Conservation (phyloP, 2,329 filamentous ascomycete genomes). For the Arachnopeziza araneosa region DNA sequence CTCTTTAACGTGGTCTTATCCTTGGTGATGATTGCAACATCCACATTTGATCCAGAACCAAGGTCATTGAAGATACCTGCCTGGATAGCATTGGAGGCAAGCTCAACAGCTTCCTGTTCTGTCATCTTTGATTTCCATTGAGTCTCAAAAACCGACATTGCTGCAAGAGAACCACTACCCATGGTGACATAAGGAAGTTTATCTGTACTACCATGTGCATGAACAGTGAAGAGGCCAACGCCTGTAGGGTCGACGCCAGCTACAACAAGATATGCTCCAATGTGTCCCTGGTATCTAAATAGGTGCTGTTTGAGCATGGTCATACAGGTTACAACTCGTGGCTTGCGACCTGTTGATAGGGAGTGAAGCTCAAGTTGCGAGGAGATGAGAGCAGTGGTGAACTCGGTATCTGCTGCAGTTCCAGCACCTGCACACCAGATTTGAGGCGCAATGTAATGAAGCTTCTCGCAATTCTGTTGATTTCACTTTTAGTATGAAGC, state of each 20-base stretch:
- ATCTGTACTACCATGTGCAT: slow-evolving; percentile 96
- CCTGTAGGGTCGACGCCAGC: slow-evolving; percentile 96
- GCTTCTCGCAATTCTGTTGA: slow-evolving; percentile 92
- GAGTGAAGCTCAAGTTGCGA: slow-evolving; percentile 97
- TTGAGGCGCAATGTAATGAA: slow-evolving; percentile 96
- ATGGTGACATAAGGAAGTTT: slow-evolving; percentile 99
- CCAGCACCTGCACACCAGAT: slow-evolving; percentile 99
- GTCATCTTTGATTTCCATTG: slow-evolving; percentile 80
- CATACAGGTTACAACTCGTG: slow-evolving; percentile 98
- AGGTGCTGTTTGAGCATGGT: slow-evolving; percentile 99
- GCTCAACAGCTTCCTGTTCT: slow-evolving; percentile 73
- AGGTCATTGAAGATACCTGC: slow-evolving; percentile 99
- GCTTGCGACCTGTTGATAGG: slow-evolving; percentile 91
- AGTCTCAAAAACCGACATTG: slow-evolving; percentile 97
- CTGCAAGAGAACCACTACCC: slow-evolving; percentile 91
- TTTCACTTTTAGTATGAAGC: slow-evolving; percentile 7
- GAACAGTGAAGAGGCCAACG: slow-evolving; percentile 92
- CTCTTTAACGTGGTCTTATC: slow-evolving; percentile 92
- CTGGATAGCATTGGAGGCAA: slow-evolving; percentile 82
- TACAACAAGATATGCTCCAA: slow-evolving; percentile 95
- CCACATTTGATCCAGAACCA: slow-evolving; percentile 94
- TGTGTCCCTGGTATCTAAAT: slow-evolving; percentile 96
- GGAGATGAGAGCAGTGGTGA: slow-evolving; percentile 96
- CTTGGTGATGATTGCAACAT: slow-evolving; percentile 89
- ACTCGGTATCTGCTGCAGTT: slow-evolving; percentile 97